Percentiles rank a stretch among this genome's conserved stretches.
Conservation (phyloP, 768 basidiomycete species). For the Phanerochaete carnosa region DNA sequence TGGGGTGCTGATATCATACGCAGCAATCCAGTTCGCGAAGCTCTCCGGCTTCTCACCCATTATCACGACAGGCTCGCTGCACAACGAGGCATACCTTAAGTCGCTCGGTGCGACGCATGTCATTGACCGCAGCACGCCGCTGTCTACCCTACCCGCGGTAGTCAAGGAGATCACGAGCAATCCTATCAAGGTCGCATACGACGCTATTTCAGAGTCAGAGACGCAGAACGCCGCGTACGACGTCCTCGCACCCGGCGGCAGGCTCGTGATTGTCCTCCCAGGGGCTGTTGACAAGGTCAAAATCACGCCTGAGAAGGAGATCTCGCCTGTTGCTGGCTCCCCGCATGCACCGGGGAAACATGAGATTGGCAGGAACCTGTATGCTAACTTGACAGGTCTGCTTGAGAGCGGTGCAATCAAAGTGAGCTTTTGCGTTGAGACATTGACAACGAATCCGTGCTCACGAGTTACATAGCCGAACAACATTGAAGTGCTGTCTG, state of each 20-base stretch:
- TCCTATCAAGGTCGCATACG: conserved; percentile 23
- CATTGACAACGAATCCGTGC: neutral
- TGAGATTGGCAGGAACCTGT: conserved; percentile 16
- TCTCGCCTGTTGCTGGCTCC: conserved; percentile 36
- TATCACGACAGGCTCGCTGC: too few relatives aligned
- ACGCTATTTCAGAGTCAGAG: conserved; percentile 18
- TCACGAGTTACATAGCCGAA: conserved; percentile 30
- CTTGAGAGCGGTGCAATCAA: conserved; percentile 17
- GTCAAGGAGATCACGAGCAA: conserved; percentile 13
- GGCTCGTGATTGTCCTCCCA: conserved; percentile 12
- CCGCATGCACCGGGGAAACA: conserved; percentile 3
- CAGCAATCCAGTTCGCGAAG: too few relatives aligned
- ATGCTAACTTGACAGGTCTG: conserved; percentile 11
- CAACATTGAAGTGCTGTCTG: conserved; percentile 35
- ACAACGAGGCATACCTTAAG: too few relatives aligned
- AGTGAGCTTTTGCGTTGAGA: neutral
- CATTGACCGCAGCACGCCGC: conserved; percentile 15
- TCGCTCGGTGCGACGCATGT: too few relatives aligned
- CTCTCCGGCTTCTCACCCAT: too few relatives aligned
- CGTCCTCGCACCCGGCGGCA: conserved; percentile 21
- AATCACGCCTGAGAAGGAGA: conserved; percentile 39
- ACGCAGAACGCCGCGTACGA: conserved; percentile 21
- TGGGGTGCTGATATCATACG: too few relatives aligned
- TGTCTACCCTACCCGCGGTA: neutral
- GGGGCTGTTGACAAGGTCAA: conserved; percentile 8